Evolutionary conservation across 371 early-diverging fungal genomes (phyloP), one percentile per base, ranked within the genome.

Genomic region (Thermomucor indicae-seudaticae): DNA sequence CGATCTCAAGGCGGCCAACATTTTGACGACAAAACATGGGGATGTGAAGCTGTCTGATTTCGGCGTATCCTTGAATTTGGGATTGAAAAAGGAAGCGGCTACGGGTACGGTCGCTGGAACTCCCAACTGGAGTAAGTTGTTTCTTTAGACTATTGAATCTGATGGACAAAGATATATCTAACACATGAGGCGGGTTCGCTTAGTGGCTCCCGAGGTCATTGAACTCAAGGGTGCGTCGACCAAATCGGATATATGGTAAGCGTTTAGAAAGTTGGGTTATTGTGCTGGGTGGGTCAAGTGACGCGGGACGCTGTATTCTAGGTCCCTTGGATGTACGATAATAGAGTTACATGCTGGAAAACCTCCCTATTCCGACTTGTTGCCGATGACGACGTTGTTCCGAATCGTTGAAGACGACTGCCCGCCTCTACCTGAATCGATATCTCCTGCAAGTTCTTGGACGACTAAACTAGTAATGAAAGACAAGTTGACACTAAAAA

Each of bases 1-100:
- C 49, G 98, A 99, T 68, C 72, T 97, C 42, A 99, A 99, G 64
- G 92, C 90, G 1, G 92, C 91, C 66, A 96, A 96, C 62, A 90
- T 96, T 40, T 53, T 96, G 53, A 87, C 92, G 0, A 96, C 94
- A 4, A 95, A 95, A 59, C 78, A 84, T 31, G 96, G 94, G 0
- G 78, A 84, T 47, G 90, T 92, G 22, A 96, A 96, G 60, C 71
- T 96, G 23, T 91, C 95, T 0, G 96, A 96, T 61, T 96, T 96
- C 67, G 96, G 96, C 24, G 92, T 89, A 3, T 86, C 89, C 8
- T 65, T 91, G 31, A 89, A 91, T 45, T 71, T 89, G 27, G 67
- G 83, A 54, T 51, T 86, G 55, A n/a, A n/a, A n/a, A 56, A 70
- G 24, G 79, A 72, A 44, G 76, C 73, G 6, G 77, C 80, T 16